A percentile compares a stretch with the other conserved stretches of the same genome.
These are phyloP conservation scores for Zygoascus tannicola DNA, from an alignment of 805 yeast species.

Conservation along the genomic window DNA sequence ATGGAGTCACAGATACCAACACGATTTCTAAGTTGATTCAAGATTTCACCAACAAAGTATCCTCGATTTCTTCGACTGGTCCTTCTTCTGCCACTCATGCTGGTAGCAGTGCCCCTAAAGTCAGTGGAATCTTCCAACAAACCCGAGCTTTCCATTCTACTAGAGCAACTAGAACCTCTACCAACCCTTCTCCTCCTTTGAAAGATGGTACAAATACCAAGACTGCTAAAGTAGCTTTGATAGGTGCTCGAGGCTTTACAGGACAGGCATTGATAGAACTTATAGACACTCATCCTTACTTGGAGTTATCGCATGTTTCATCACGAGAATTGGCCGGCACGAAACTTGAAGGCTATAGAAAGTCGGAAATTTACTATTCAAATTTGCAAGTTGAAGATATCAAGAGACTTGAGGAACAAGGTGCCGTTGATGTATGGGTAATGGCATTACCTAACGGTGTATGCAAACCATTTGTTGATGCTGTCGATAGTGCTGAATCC, in stretches of 20 bases:
- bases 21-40: constrained; percentile 56
- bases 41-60: constrained; percentile 31
- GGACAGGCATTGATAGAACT: constrained; percentile 87
- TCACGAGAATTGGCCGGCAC: constrained; percentile 91
- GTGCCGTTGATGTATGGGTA: constrained; percentile 91
- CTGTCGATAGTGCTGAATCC: constrained; percentile 27
- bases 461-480: constrained; percentile 48
- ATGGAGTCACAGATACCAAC: constrained; percentile 62
- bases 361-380: constrained; percentile 68
- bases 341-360: constrained; percentile 78
- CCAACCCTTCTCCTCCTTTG: constrained; percentile 65
- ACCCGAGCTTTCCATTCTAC: constrained; percentile 22
- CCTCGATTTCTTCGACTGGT: constrained; percentile 9
- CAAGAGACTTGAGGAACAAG: constrained; percentile 59
- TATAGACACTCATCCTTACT: constrained; percentile 77
- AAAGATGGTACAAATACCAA: constrained; percentile 52
- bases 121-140: constrained; percentile 17
- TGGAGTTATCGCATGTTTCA: constrained; percentile 87
- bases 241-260: constrained; percentile 97
- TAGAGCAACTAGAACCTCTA: constrained; percentile 16
- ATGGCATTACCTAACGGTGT: constrained; percentile 99
- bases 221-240: constrained; percentile 73
- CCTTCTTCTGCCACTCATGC: constrained; percentile 10
- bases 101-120: not conserved
- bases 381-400: constrained; percentile 85